Evolutionary conservation across 1,284 basidiomycete genomes (phyloP).

Genomic region (Cryptococcus sp.): DNA sequence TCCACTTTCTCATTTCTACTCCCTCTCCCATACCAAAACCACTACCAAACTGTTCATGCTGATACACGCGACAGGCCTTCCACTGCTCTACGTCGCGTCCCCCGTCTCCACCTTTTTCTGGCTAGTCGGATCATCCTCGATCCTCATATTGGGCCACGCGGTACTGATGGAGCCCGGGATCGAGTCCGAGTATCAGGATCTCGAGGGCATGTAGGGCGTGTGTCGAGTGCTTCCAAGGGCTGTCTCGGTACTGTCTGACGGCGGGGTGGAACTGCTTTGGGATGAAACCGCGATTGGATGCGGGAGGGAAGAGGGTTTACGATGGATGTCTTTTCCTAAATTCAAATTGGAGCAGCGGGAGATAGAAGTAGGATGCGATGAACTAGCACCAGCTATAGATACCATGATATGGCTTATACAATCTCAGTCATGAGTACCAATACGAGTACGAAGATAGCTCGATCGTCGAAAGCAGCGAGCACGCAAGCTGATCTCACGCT

Average conservation of each 20-base stretch:
- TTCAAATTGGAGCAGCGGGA: too few relatives aligned
- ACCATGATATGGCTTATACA: not conserved
- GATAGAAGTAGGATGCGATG: too few relatives aligned
- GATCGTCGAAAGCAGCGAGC: too few relatives aligned
- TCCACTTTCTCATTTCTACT: not conserved
- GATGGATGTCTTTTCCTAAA: not conserved
- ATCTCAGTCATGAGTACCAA: not conserved
- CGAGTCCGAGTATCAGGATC: constrained; percentile 42
- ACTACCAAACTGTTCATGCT: not conserved
- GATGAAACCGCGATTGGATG: not conserved
- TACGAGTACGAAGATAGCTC: too few relatives aligned
- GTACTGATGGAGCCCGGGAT: constrained; percentile 60
- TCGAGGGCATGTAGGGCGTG: constrained; percentile 27
- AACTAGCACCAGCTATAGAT: too few relatives aligned
- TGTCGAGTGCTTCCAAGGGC: not conserved
- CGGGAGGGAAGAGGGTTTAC: not conserved
- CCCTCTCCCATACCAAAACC: not conserved
- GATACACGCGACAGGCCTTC: constrained; percentile 33
- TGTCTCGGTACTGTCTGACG: not conserved
- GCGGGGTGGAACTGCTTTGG: not conserved
- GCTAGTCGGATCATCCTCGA: constrained; percentile 49
- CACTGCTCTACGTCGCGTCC: constrained; percentile 48
- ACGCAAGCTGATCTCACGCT: too few relatives aligned
- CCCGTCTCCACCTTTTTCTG: constrained; percentile 54
- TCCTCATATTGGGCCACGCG: constrained; percentile 58